Evolutionary conservation across 768 basidiomycete species (phyloP).

Genomic region (Suillus plorans): DNA sequence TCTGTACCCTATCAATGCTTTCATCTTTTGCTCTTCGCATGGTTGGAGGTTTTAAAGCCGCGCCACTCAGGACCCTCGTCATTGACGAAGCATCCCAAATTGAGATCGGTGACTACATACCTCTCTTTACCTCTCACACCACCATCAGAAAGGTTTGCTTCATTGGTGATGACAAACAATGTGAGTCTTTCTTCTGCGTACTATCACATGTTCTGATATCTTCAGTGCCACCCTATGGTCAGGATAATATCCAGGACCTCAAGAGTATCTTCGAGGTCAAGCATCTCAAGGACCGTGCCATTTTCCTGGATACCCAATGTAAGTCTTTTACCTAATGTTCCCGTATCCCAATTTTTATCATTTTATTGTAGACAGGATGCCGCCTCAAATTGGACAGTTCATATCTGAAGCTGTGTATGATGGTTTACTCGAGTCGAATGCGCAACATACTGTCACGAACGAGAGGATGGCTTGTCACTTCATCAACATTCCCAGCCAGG

Average conservation of each 20-base stretch:
- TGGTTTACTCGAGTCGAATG: slow-evolving; percentile 52
- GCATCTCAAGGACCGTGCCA: slow-evolving; percentile 48
- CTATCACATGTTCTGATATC: slow-evolving; percentile 25
- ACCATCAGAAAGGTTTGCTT: slow-evolving; percentile 55
- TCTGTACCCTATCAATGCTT: slow-evolving; percentile 80
- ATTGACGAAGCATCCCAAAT: slow-evolving; percentile 72
- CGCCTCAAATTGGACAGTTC: slow-evolving; percentile 71
- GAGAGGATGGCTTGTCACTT: slow-evolving; percentile 56
- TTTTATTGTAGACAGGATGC: slow-evolving; percentile 69
- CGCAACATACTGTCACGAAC: slow-evolving; percentile 46
- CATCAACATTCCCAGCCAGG: slow-evolving; percentile 52
- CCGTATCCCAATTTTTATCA: slow-evolving; percentile 7
- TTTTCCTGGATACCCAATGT: slow-evolving; percentile 79
- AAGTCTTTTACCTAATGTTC: slow-evolving; percentile 22
- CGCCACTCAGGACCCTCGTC: slow-evolving; percentile 49
- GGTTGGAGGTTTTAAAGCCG: slow-evolving; percentile 20
- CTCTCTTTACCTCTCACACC: slow-evolving; percentile 27
- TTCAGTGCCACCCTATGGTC: slow-evolving; percentile 78
- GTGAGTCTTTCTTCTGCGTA: slow-evolving; percentile 37
- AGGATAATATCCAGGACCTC: slow-evolving; percentile 62
- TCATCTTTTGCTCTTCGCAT: slow-evolving; percentile 35
- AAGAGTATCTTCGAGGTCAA: slow-evolving; percentile 78
- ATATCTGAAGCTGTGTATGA: slow-evolving; percentile 72
- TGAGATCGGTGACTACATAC: slow-evolving; percentile 55
- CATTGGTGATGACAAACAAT: slow-evolving; percentile 69